phyloP scores from a whole-genome alignment of 768 basidiomycete genomes.

The Pleurotus platypus region DNA sequence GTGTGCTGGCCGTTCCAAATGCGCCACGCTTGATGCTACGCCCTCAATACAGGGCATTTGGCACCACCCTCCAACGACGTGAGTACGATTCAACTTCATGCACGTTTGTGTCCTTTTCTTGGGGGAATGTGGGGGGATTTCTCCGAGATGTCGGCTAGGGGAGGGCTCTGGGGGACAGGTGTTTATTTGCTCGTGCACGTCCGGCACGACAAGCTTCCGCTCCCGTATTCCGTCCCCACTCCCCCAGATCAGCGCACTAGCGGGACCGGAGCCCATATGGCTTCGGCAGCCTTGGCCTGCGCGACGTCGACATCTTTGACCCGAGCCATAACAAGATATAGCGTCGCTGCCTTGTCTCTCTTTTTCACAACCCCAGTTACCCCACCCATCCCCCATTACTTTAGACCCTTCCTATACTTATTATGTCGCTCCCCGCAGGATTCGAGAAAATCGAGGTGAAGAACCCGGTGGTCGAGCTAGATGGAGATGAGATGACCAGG shows the following conservation, averaged over 20 bases:
- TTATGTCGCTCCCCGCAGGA: slow-evolving; percentile 1
- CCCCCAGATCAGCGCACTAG: neutral
- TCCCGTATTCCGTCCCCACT: slow-evolving; percentile 5
- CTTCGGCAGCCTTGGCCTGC: too few relatives aligned
- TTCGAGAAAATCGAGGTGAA: slow-evolving; percentile 72
- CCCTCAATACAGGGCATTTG: slow-evolving; percentile 7
- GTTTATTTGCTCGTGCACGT: neutral
- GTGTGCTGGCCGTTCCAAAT: neutral
- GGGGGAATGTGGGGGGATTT: neutral
- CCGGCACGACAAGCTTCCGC: neutral
- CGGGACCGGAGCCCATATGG: neutral
- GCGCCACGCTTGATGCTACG: slow-evolving; percentile 2
- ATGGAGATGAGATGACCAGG: slow-evolving; percentile 98
- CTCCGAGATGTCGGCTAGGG: neutral
- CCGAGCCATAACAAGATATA: neutral
- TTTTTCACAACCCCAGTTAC: neutral
- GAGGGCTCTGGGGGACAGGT: neutral
- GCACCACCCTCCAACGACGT: slow-evolving; percentile 7
- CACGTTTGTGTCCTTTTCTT: neutral
- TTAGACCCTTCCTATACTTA: neutral
- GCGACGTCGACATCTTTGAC: too few relatives aligned
- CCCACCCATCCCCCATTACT: neutral
- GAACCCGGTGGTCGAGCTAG: slow-evolving; percentile 92
- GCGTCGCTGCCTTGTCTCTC: too few relatives aligned
- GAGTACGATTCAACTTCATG: neutral